Evolutionary conservation across 1,284 basidiomycete species (phyloP), one percentile per base, ranked within the genome.

Genomic region (Heterobasidion parviporum): DNA sequence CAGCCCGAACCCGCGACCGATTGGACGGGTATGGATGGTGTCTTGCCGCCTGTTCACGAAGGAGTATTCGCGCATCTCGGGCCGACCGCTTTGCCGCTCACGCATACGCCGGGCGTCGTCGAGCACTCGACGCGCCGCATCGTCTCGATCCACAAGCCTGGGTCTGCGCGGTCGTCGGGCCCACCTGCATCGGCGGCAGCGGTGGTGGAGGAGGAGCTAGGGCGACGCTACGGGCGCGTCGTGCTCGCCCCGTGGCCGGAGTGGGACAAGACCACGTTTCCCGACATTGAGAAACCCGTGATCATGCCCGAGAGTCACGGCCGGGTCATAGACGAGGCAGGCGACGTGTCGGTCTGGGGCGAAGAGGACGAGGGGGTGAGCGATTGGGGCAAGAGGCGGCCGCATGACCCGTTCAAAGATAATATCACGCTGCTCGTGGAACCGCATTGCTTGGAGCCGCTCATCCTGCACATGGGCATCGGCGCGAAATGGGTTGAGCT

Each of bases 401-500:
- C 68, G 8, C 78, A 83, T 60, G 69, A 82, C 53, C 72, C 78
- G 2, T 65, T 68, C 45, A 73, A 68, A 49, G 78, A 83, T 56
- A 71, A 67, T 33, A 82, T 85, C 56, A 73, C 72, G 1, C 65
- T 84, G 3, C 70, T 83, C 12, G 70, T 83, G 2, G 69, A 74
- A 32, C 71, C 74, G 4, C 65, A 66, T 10, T 63, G 72, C 2
- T 64, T 74, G 8, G 72, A 76, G 16, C 63, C 67, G 9, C 59
- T 85, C 9, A 59, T 63, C 3, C 65, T 74, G 0, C 80, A 79
- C 0, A 78, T 84, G 68, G 80, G 78, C 1, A 55, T 81, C 36
- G 77, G 74, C 1, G 83, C 76, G 8, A 77, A 76, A 52, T 85
- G 79, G 75, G 75, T 85, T 7, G 81, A 85, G 63, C 68, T 84